Conservation (phyloP, 1,139 yeast species). For the Wickerhamomyces sp. region DNA sequence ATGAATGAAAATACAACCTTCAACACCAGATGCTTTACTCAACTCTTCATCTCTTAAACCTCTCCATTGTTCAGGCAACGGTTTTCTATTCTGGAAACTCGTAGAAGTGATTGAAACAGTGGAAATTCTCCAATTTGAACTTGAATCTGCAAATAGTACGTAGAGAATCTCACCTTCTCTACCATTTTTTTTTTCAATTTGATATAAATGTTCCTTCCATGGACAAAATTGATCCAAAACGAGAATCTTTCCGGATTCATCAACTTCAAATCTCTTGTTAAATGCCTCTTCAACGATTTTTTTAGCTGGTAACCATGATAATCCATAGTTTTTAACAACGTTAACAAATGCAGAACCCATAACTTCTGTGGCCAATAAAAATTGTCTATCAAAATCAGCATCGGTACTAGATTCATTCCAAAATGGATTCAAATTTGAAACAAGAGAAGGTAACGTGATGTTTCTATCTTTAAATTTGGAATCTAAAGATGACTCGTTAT, state of each 20-base stretch:
- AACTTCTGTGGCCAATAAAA: slow-evolving; percentile 65
- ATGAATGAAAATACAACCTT: slow-evolving; percentile 86
- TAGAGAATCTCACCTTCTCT: slow-evolving; percentile 58
- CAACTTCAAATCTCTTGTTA: slow-evolving; percentile 45
- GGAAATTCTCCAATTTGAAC: slow-evolving; percentile 79
- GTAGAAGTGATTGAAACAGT: slow-evolving; percentile 75
- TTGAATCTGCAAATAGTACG: slow-evolving; percentile 73
- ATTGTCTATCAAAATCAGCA: slow-evolving; percentile 59
- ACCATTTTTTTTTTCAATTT: slow-evolving; percentile 58
- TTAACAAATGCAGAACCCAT: slow-evolving; percentile 79
- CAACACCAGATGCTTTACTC: slow-evolving; percentile 66
- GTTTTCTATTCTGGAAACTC: slow-evolving; percentile 79
- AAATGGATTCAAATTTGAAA: slow-evolving; percentile 74
- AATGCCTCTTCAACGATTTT: slow-evolving; percentile 69
- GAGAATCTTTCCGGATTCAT: slow-evolving; percentile 65
- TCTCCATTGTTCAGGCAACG: slow-evolving; percentile 88
- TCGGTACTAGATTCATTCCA: slow-evolving; percentile 71
- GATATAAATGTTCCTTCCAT: slow-evolving; percentile 90
- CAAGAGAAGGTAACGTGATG: slow-evolving; percentile 76
- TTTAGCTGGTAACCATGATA: slow-evolving; percentile 91
- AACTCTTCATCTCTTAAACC: slow-evolving; percentile 87
- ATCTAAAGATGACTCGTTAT: slow-evolving; percentile 40
- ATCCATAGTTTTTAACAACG: slow-evolving; percentile 66
- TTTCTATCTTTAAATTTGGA: slow-evolving; percentile 49
- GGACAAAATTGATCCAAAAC: slow-evolving; percentile 74